Conservation (phyloP, 2,329 filamentous ascomycete species). For the Pyrenophora tritici-repentis region DNA sequence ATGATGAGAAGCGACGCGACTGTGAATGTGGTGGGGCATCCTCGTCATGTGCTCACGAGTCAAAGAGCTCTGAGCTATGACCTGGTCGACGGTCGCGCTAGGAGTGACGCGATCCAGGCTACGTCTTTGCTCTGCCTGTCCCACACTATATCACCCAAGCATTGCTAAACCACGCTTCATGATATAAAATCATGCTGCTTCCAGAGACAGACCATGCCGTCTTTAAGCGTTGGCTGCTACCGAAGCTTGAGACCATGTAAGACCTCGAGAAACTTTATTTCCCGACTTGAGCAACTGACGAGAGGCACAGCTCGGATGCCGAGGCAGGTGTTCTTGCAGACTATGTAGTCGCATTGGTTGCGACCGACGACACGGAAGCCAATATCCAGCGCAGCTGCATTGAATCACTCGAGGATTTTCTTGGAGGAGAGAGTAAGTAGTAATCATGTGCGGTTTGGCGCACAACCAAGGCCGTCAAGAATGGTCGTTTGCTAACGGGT, state of each 20-base stretch:
- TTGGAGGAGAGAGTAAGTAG: constrained; percentile 63
- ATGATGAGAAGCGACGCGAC: constrained; percentile 4
- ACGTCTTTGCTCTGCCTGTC: constrained; percentile 2
- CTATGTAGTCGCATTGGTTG: constrained; percentile 78
- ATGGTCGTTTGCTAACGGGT: constrained; percentile 12
- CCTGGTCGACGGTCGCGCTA: constrained; percentile 18
- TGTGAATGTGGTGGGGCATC: constrained; percentile 25
- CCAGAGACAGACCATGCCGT: constrained; percentile 59
- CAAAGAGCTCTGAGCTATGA: constrained; percentile 7
- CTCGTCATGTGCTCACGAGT: constrained; percentile 25
- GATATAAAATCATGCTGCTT: constrained; percentile 55
- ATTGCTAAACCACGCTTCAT: background rate
- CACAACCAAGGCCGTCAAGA: background rate
- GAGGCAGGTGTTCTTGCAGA: constrained; percentile 83
- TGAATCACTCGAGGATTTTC: constrained; percentile 74
- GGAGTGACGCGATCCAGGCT: constrained; percentile 15
- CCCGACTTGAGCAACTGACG: constrained; percentile 8
- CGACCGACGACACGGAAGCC: constrained; percentile 64
- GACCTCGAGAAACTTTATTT: constrained; percentile 35
- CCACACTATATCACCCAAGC: background rate
- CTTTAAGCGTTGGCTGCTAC: constrained; percentile 78
- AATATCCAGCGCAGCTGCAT: constrained; percentile 70
- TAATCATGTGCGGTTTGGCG: background rate
- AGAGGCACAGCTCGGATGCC: constrained; percentile 67
- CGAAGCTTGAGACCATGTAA: constrained; percentile 75